Percentiles rank a stretch among this genome's conserved stretches.
Conservation (phyloP, 129 eudicot species). For the Artemisia tridentata region DNA sequence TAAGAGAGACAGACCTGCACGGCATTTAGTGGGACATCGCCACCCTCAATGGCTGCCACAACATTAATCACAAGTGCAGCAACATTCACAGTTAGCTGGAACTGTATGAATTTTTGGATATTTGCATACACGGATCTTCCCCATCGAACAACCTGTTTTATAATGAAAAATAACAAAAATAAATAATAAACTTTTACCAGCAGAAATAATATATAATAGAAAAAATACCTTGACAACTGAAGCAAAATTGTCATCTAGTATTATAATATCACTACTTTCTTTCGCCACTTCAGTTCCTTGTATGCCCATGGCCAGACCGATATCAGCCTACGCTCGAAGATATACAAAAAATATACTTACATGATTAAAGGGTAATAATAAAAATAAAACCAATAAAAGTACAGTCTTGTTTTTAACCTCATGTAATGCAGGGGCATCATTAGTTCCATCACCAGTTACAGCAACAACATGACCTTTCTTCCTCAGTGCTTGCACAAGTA, state of each 20-base stretch:
- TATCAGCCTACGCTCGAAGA: constrained; percentile 65
- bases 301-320: constrained; percentile 97
- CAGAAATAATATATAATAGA: not conserved
- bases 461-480: constrained; percentile 89
- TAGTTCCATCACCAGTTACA: constrained; percentile 99
- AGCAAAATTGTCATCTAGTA: constrained; percentile 86
- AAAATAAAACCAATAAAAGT: not conserved
- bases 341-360: constrained; percentile 18
- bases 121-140: constrained; percentile 89
- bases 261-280: constrained; percentile 90
- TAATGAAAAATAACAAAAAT: not conserved
- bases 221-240: constrained; percentile 75
- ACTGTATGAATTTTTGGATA: constrained; percentile 88
- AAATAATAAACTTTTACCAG: not conserved
- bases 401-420: constrained; percentile 48
- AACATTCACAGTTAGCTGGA: constrained; percentile 86
- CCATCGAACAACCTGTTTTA: constrained; percentile 77
- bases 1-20: constrained; percentile 64
- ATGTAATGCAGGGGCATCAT: constrained; percentile 97
- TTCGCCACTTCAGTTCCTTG: constrained; percentile 96
- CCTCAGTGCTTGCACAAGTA: constrained; percentile 93
- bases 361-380: not conserved
- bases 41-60: constrained; percentile 82
- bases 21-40: constrained; percentile 88
- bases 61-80: constrained; percentile 81